A percentile compares a stretch with the other conserved stretches of the same genome.
Evolutionary conservation across 2,329 filamentous ascomycete species (phyloP).

Genomic region (Fusarium virguliforme): DNA sequence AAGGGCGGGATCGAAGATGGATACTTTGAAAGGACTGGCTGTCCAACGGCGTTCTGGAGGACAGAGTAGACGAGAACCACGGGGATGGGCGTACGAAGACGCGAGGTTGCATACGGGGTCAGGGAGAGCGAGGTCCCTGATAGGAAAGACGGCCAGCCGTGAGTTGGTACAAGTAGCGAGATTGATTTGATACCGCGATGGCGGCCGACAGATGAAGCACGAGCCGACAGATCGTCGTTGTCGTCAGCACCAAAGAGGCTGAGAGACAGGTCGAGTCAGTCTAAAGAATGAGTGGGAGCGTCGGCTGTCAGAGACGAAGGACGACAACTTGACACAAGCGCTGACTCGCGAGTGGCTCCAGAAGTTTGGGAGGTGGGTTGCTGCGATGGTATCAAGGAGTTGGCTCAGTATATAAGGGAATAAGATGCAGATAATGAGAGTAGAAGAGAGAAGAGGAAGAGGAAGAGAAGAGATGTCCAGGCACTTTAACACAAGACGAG

Average conservation of each 20-base stretch:
- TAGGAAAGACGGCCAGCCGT: constrained; percentile 34
- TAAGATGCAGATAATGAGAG: constrained; percentile 17
- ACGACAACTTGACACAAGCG: constrained; percentile 23
- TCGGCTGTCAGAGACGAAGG: constrained; percentile 16
- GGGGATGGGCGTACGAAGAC: constrained; percentile 47
- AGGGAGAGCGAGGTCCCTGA: constrained; percentile 30
- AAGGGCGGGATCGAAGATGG: constrained; percentile 21
- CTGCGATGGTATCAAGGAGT: constrained; percentile 30
- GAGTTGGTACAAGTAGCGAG: constrained; percentile 24
- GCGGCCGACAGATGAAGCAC: constrained; percentile 16
- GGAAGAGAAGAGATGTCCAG: constrained; percentile 27
- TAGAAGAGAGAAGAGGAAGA: constrained; percentile 21
- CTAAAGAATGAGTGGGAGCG: constrained; percentile 1
- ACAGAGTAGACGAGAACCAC: constrained; percentile 43
- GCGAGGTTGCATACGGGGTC: constrained; percentile 49
- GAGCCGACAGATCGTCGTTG: constrained; percentile 17
- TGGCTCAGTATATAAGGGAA: constrained; percentile 27
- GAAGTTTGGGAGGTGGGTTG: constrained; percentile 5
- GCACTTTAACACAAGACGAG: constrained; percentile 37
- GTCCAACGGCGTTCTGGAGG: constrained; percentile 44
- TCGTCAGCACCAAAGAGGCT: constrained; percentile 21
- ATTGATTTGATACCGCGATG: constrained; percentile 17
- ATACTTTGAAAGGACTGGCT: constrained; percentile 30
- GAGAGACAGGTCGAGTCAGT: constrained; percentile 10
- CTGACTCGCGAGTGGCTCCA: constrained; percentile 28